These are phyloP conservation scores for Populus tomentosa DNA, from an alignment of 441 rosid species.

Conservation along the genomic window DNA sequence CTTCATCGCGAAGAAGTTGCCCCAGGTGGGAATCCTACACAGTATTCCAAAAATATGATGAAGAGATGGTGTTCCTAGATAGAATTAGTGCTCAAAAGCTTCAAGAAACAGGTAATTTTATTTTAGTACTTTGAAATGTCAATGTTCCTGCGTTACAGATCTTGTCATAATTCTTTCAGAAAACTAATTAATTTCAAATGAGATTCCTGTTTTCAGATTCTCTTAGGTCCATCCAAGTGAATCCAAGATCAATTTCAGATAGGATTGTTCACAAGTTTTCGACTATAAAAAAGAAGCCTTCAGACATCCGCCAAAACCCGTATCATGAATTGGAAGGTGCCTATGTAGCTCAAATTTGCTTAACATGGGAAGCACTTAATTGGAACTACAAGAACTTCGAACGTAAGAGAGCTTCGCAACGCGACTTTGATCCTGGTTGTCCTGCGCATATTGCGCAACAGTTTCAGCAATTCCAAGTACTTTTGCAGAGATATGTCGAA, in stretches of 20 bases:
- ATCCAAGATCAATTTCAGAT: slow-evolving; percentile 87
- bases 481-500: slow-evolving; percentile 79
- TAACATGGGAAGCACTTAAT: slow-evolving; percentile 93
- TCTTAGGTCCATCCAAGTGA: slow-evolving; percentile 61
- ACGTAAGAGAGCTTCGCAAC: slow-evolving; percentile 43
- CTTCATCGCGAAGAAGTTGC: slow-evolving; percentile 89
- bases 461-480: slow-evolving; percentile 88
- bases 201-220: slow-evolving; percentile 46
- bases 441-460: slow-evolving; percentile 77
- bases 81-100: slow-evolving; percentile 82
- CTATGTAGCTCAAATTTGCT: slow-evolving; percentile 84
- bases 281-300: slow-evolving; percentile 42
- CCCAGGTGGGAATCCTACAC: slow-evolving; percentile 96
- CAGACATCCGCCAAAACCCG: slow-evolving; percentile 55
- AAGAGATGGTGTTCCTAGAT: slow-evolving; percentile 87
- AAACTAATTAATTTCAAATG: neutral
- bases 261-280: slow-evolving; percentile 70
- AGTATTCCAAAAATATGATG: slow-evolving; percentile 89
- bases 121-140: neutral
- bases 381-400: slow-evolving; percentile 88
- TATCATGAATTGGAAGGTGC: slow-evolving; percentile 80
- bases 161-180: neutral
- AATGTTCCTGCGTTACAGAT: neutral
- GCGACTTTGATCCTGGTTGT: slow-evolving; percentile 59
- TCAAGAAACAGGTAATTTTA: slow-evolving; percentile 70